Evolutionary conservation across 1,139 yeast genomes (phyloP).

Genomic region (Tardiomyces depauwii): DNA sequence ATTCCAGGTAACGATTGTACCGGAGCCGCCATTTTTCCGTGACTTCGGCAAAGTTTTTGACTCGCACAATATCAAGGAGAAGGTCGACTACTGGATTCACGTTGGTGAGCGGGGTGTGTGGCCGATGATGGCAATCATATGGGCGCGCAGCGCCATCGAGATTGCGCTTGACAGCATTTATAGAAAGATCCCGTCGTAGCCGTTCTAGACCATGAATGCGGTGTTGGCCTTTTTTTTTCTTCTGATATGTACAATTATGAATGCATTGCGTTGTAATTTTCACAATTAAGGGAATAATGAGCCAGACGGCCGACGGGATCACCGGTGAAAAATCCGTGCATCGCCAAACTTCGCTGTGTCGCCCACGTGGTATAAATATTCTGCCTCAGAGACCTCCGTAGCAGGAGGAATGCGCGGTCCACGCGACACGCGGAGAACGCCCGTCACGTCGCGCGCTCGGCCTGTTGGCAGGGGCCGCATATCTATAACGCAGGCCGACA

Average conservation of each 20-base stretch:
- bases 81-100: conserved; percentile 78
- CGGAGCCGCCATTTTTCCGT: conserved; percentile 53
- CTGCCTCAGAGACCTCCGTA: background rate
- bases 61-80: conserved; percentile 51
- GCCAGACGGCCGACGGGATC: too few relatives aligned
- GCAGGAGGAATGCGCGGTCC: conserved; percentile 6
- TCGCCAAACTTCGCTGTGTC: background rate
- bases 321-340: too few relatives aligned
- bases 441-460: conserved; percentile 12
- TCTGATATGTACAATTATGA: background rate
- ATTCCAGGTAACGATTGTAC: conserved; percentile 83
- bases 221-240: too few relatives aligned
- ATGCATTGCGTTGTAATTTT: background rate
- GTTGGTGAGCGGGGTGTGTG: conserved; percentile 92
- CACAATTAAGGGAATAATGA: too few relatives aligned
- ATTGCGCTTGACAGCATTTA: conserved; percentile 74
- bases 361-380: conserved; percentile 1
- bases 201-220: too few relatives aligned
- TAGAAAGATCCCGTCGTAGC: conserved; percentile 2
- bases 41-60: conserved; percentile 70
- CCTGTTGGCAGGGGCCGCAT: conserved; percentile 13
- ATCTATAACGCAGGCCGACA: conserved; percentile 7
- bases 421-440: conserved; percentile 7
- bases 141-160: conserved; percentile 87
- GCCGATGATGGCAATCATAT: conserved; percentile 78